phyloP scores from a whole-genome alignment of 805 yeast genomes.

The Candida ortonii region DNA sequence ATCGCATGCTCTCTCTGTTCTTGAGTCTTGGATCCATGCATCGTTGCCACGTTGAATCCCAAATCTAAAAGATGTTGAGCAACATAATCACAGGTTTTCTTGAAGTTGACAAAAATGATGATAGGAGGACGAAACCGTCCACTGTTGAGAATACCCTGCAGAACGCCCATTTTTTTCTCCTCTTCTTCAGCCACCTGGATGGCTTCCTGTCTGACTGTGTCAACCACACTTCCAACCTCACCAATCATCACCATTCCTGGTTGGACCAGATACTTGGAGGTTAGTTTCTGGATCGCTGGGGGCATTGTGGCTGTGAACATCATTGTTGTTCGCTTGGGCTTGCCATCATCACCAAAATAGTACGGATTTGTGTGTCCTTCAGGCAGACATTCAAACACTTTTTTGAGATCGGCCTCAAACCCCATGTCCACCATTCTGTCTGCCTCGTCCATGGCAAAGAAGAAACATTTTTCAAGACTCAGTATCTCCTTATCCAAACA shows the following conservation, averaged over 20 bases:
- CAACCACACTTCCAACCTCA: slow-evolving; percentile 59
- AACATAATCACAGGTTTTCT: slow-evolving; percentile 67
- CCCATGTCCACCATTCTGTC: slow-evolving; percentile 96
- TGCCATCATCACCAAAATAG: slow-evolving; percentile 23
- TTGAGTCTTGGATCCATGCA: slow-evolving; percentile 89
- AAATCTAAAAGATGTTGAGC: slow-evolving; percentile 46
- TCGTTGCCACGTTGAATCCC: slow-evolving; percentile 51
- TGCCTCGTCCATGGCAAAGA: slow-evolving; percentile 86
- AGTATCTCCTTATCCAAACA: slow-evolving; percentile 67
- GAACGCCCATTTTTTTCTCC: slow-evolving; percentile 41
- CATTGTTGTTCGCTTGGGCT: slow-evolving; percentile 58
- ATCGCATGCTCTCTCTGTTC: slow-evolving; percentile 81
- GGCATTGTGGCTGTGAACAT: slow-evolving; percentile 97
- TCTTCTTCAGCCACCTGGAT: slow-evolving; percentile 46
- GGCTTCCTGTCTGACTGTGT: slow-evolving; percentile 67
- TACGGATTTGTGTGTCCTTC: slow-evolving; percentile 40
- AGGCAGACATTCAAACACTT: slow-evolving; percentile 58
- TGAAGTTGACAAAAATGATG: slow-evolving; percentile 79
- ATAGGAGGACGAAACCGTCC: slow-evolving; percentile 49
- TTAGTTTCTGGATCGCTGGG: slow-evolving; percentile 61
- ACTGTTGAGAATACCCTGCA: slow-evolving; percentile 37
- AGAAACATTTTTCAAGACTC: slow-evolving; percentile 57
- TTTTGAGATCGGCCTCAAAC: slow-evolving; percentile 74
- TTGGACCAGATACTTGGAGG: slow-evolving; percentile 54
- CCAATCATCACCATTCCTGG: slow-evolving; percentile 73